phyloP scores from a whole-genome alignment of 306 rosid genomes.

The Morella rubra region DNA sequence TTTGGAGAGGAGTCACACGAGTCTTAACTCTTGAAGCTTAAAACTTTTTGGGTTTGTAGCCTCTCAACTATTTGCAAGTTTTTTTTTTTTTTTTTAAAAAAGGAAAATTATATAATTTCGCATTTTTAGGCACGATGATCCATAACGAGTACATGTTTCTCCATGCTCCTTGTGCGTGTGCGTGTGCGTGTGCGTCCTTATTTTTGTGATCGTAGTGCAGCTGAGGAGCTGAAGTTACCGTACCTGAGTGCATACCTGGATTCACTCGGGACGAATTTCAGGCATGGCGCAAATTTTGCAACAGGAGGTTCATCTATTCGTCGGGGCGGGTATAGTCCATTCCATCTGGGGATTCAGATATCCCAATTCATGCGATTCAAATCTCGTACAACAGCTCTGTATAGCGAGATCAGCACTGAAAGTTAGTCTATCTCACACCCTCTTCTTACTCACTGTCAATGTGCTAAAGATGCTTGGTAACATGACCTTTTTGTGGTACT shows the following conservation, averaged over 20 bases:
- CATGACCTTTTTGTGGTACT: not conserved
- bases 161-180: not conserved
- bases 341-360: conserved; percentile 69
- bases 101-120: no score
- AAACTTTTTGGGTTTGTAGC: no score
- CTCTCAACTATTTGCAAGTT: no score
- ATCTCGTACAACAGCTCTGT: conserved; percentile 51
- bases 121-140: no score
- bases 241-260: conserved; percentile 76
- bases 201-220: conserved; percentile 44
- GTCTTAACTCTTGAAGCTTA: no score
- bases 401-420: conserved; percentile 39
- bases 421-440: conserved; percentile 38
- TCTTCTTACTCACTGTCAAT: not conserved
- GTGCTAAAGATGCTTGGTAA: conserved; percentile 10
- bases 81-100: no score
- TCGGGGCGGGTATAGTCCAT: conserved; percentile 70
- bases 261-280: conserved; percentile 71
- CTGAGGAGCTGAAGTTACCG: conserved; percentile 77
- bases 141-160: not conserved
- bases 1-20: no score
- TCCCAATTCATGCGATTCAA: conserved; percentile 72
- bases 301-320: conserved; percentile 72
- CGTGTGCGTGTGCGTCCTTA: not conserved
- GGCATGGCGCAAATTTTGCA: conserved; percentile 89